These are phyloP conservation scores for Saccharomycopsis oosterbeekiorum DNA, from an alignment of 805 yeast species.

Conservation along the genomic window DNA sequence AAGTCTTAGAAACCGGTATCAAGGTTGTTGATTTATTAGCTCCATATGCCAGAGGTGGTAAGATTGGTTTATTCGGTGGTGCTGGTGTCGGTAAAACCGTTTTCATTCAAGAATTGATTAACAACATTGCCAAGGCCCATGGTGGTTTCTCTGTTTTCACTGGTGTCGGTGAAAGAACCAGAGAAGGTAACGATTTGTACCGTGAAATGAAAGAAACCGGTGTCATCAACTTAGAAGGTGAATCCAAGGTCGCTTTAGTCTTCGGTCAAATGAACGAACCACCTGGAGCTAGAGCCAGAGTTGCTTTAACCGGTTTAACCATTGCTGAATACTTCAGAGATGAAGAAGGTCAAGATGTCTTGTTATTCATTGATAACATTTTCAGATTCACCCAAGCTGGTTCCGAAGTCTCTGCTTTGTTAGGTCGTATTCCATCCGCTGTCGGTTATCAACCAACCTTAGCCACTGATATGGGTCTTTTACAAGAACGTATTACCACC, in stretches of 20 bases:
- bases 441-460: slow-evolving; percentile 99
- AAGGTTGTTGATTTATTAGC: slow-evolving; percentile 98
- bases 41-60: slow-evolving; percentile 99
- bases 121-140: slow-evolving; percentile 99
- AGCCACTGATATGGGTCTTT: slow-evolving; percentile 99
- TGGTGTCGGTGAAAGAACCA: slow-evolving; percentile 99
- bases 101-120: slow-evolving; percentile 97
- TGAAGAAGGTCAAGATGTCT: slow-evolving; percentile 99
- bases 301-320: slow-evolving; percentile 15
- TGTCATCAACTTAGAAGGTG: slow-evolving; percentile 99
- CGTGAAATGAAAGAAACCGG: slow-evolving; percentile 99
- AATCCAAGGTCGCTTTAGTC: slow-evolving; percentile 97
- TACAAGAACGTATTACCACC: slow-evolving; percentile 99
- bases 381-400: slow-evolving; percentile 99
- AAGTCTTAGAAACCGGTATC: slow-evolving; percentile 98
- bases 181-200: slow-evolving; percentile 99
- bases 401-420: slow-evolving; percentile 98
- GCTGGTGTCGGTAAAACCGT: slow-evolving; percentile 99
- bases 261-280: slow-evolving; percentile 99
- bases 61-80: slow-evolving; percentile 99
- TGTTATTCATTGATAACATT: slow-evolving; percentile 98
- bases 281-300: slow-evolving; percentile 86
- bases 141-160: slow-evolving; percentile 27
- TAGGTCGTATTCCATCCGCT: slow-evolving; percentile 99
- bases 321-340: slow-evolving; percentile 93